Conservation (phyloP, 768 basidiomycete genomes). For the Suillus brevipes region DNA sequence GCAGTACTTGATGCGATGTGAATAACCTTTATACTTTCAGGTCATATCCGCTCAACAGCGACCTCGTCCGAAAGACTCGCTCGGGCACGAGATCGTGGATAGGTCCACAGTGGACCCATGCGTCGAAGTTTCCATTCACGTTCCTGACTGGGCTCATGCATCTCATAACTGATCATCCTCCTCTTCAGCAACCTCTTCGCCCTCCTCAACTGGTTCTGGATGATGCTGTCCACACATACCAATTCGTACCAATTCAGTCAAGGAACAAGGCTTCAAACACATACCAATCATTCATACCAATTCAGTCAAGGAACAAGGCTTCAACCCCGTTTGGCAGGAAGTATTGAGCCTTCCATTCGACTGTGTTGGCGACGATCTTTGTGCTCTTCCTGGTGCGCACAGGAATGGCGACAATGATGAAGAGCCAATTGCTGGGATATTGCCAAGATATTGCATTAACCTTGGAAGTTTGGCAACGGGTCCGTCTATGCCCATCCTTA, state of each 20-base stretch:
- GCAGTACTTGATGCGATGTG: not conserved
- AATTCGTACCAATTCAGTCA: constrained; percentile 61
- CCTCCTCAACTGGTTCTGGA: constrained; percentile 32
- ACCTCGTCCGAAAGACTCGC: constrained; percentile 66
- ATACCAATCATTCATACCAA: too few relatives aligned
- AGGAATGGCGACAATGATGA: constrained; percentile 64
- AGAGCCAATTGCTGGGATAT: constrained; percentile 68
- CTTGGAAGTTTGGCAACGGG: constrained; percentile 73
- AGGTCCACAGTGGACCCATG: constrained; percentile 68
- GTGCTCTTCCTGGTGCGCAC: constrained; percentile 69
- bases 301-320: constrained; percentile 81
- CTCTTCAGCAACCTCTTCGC: constrained; percentile 5
- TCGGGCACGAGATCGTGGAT: constrained; percentile 60
- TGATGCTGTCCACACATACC: constrained; percentile 57
- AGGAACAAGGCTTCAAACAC: constrained; percentile 94
- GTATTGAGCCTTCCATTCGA: constrained; percentile 69
- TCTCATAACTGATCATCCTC: constrained; percentile 20
- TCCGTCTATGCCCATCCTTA: constrained; percentile 76
- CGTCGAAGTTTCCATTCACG: constrained; percentile 77
- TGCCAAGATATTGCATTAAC: constrained; percentile 71
- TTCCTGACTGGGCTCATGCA: constrained; percentile 65
- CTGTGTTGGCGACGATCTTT: constrained; percentile 71
- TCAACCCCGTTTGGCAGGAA: constrained; percentile 90
- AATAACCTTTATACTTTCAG: constrained; percentile 25
- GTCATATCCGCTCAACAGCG: constrained; percentile 91